Evolutionary conservation across 1,284 basidiomycete species (phyloP), one percentile per base, ranked within the genome.

Genomic region (Porogramme epimiltina): DNA sequence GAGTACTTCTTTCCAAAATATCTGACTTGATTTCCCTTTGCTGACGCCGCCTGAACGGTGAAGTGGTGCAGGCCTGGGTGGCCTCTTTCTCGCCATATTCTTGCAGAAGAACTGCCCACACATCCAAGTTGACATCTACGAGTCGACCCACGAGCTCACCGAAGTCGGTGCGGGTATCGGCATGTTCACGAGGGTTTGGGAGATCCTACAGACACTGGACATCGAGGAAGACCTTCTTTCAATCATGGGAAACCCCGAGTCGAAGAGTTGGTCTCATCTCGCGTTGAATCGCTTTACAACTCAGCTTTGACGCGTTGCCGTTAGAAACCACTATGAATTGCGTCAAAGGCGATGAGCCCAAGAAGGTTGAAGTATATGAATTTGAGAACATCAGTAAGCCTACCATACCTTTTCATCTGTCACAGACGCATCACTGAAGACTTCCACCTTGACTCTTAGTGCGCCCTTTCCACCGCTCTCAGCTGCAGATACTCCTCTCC

Each of bases 51-150:
- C 0, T 1, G 11, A 25, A 10, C 15, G 18, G 25, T 20, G 6
- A 2, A n/a, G 73, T 48, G 73, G 73, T 9, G 73, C 66, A 3
- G 73, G 73, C 0, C 68, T 74, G n/a, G 71, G 62, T 2, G 72
- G 73, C 3, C 60, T 74, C 6, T 61, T 63, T 6, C 62, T 68
- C 45, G 66, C 70, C 23, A 58, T 74, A 2, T 69, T 70, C 1
- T 54, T 78, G 15, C 62, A 69, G 3, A 66, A 68, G 51, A 63
- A 37, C 36, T 33, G 66, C 45, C 58, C 67, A 3, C 64, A 73
- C 49, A 69, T 76, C 24, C 64, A 70, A 23, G 66, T 77, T 39
- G 68, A 73, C 36, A 60, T 77, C n/a, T 78, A 75, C 59, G 76
- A 77, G 60, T 65, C 70, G 4, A 66, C 72, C 2, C 24, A 51